Conservation (phyloP, 106 monocot species). For the Ottelia alismoides region DNA sequence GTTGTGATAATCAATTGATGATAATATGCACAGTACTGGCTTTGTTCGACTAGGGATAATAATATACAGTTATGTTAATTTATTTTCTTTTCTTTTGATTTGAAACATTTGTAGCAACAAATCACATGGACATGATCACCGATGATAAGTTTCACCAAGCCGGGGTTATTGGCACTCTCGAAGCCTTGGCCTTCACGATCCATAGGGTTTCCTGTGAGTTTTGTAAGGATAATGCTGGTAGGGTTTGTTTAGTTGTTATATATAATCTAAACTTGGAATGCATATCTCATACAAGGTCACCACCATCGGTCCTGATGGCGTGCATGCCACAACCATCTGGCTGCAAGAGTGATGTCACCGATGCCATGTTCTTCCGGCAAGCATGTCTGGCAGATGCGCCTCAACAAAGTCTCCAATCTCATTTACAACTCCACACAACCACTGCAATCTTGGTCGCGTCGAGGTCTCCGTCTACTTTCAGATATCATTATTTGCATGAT, state of each 20-base stretch:
- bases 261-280: not conserved
- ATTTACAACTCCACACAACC: no score
- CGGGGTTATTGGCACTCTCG: conserved; percentile 19
- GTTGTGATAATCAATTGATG: conserved; percentile 13
- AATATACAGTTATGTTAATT: not conserved
- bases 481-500: no score
- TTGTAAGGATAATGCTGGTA: no score
- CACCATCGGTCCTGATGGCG: conserved; percentile 27
- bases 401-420: no score
- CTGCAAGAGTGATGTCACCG: no score
- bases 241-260: not conserved
- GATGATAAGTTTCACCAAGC: conserved; percentile 19
- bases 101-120: conserved; percentile 16
- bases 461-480: no score
- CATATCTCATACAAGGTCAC: conserved; percentile 54
- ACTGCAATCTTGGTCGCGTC: no score
- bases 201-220: conserved; percentile 71
- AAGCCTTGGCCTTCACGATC: conserved; percentile 48
- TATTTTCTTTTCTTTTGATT: not conserved
- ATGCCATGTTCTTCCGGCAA: no score
- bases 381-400: no score
- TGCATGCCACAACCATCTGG: conserved; percentile 35
- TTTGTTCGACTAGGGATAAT: not conserved
- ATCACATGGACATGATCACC: conserved; percentile 15
- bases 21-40: no score